Percentiles rank a stretch among this genome's conserved stretches.
Evolutionary conservation across 2,329 filamentous ascomycete species (phyloP).

Genomic region (Sporothrix pallida): DNA sequence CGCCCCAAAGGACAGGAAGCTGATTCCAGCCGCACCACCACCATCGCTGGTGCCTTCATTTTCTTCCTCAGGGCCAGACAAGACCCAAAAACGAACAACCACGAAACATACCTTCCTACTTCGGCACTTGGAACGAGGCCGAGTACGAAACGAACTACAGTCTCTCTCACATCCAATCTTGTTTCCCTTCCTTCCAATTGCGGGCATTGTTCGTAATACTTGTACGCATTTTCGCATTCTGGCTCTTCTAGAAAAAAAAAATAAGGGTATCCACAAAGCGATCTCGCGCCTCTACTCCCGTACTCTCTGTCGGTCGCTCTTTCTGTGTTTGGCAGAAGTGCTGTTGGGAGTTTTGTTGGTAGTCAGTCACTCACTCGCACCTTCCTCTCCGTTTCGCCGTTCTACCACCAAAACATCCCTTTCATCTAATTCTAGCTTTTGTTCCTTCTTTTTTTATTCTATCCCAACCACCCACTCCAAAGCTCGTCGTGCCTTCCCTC

Average conservation of each 20-base stretch:
- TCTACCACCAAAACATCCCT: not conserved
- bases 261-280: constrained; percentile 7
- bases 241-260: not conserved
- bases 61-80: not conserved
- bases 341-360: too few species aligned
- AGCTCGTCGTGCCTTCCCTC: not conserved
- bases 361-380: not conserved
- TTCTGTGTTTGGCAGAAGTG: too few species aligned
- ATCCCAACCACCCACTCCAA: not conserved
- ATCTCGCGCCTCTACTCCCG: constrained; percentile 1
- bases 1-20: not conserved
- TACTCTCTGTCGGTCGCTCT: too few species aligned
- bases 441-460: not conserved
- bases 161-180: constrained; percentile 19
- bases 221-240: too few species aligned
- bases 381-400: constrained; percentile 22
- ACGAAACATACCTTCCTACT: constrained; percentile 33
- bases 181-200: constrained; percentile 27
- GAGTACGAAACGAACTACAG: not conserved
- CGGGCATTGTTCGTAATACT: constrained; percentile 15
- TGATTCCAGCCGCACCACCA: constrained; percentile 17
- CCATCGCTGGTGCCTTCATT: not conserved
- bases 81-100: not conserved
- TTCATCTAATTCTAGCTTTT: not conserved
- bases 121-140: constrained; percentile 29